Evolutionary conservation across 2,329 filamentous ascomycete species (phyloP).

Genomic region (Curvularia sp.): DNA sequence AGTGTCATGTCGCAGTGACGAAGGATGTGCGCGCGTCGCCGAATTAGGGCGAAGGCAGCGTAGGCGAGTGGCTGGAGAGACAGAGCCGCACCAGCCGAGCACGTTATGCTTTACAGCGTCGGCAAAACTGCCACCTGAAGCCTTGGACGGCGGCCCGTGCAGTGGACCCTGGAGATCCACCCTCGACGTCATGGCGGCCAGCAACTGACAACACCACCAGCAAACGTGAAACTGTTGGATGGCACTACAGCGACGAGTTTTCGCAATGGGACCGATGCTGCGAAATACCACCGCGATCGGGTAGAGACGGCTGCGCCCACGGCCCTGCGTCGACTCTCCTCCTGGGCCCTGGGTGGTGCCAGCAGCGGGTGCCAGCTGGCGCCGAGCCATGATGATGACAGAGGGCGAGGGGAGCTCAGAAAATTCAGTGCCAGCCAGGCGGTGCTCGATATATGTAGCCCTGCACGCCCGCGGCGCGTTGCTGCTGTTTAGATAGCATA

Average conservation of each 20-base stretch:
- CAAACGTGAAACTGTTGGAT: constrained; percentile 44
- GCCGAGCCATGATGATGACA: constrained; percentile 19
- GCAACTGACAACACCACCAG: constrained; percentile 19
- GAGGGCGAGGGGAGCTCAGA: background rate
- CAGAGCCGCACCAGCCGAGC: constrained; percentile 23
- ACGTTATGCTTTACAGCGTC: background rate
- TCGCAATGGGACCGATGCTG: constrained; percentile 21
- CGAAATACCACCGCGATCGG: constrained; percentile 32
- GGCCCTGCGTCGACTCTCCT: background rate
- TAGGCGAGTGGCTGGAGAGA: background rate
- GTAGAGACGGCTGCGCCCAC: constrained; percentile 15
- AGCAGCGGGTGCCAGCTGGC: constrained; percentile 1
- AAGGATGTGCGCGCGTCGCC: constrained; percentile 28
- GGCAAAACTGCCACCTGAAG: constrained; percentile 15
- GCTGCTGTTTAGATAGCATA: background rate
- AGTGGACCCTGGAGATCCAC: constrained; percentile 38
- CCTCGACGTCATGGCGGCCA: constrained; percentile 37
- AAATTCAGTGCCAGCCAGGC: constrained; percentile 4
- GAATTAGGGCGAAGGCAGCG: constrained; percentile 14
- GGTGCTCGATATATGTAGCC: constrained; percentile 14
- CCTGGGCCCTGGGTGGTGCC: background rate
- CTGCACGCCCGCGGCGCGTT: constrained; percentile 7
- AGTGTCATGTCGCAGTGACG: constrained; percentile 27
- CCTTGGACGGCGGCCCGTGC: constrained; percentile 24
- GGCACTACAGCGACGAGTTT: constrained; percentile 31